These are phyloP conservation scores for Leishmania tarentolae DNA, from an alignment of 208 protist genomes.

Conservation along the genomic window DNA sequence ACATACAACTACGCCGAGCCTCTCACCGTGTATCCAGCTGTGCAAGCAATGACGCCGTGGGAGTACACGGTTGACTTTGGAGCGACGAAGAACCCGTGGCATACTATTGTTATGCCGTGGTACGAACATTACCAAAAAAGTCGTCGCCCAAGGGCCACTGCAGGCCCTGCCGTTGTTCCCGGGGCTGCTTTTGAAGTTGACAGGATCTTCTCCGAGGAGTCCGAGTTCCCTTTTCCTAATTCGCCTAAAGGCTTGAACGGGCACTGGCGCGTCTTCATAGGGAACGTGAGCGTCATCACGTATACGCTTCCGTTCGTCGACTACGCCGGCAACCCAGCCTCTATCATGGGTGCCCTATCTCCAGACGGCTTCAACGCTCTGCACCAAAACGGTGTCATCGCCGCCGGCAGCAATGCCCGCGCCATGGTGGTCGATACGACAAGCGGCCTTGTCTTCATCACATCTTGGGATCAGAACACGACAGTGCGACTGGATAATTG, in stretches of 20 bases:
- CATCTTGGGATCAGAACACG: slow-evolving; percentile 28
- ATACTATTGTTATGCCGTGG: slow-evolving; percentile 47
- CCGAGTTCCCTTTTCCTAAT: background rate
- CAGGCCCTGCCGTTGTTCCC: background rate
- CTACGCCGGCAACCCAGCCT: slow-evolving; percentile 39
- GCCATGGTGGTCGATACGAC: slow-evolving; percentile 45
- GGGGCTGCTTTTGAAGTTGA: background rate
- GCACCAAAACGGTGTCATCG: slow-evolving; percentile 9
- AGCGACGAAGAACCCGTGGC: slow-evolving; percentile 37
- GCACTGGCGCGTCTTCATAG: slow-evolving; percentile 29
- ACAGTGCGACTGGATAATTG: slow-evolving; percentile 45
- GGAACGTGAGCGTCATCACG: slow-evolving; percentile 45
- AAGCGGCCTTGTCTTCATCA: slow-evolving; percentile 43
- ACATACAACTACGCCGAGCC: slow-evolving; percentile 37
- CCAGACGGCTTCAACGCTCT: slow-evolving; percentile 22
- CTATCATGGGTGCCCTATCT: slow-evolving; percentile 47
- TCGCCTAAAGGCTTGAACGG: background rate
- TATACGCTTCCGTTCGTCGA: slow-evolving; percentile 69
- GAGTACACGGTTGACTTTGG: slow-evolving; percentile 54
- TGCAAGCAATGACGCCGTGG: slow-evolving; percentile 40
- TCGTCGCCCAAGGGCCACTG: background rate
- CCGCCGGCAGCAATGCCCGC: slow-evolving; percentile 2
- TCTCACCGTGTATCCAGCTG: slow-evolving; percentile 18
- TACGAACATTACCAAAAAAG: background rate
- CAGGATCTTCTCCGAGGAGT: too few relatives aligned